A percentile compares a stretch with the other conserved stretches of the same genome.
Evolutionary conservation across 1,139 yeast species (phyloP).

Genomic region (Diutina pseudorugosa): DNA sequence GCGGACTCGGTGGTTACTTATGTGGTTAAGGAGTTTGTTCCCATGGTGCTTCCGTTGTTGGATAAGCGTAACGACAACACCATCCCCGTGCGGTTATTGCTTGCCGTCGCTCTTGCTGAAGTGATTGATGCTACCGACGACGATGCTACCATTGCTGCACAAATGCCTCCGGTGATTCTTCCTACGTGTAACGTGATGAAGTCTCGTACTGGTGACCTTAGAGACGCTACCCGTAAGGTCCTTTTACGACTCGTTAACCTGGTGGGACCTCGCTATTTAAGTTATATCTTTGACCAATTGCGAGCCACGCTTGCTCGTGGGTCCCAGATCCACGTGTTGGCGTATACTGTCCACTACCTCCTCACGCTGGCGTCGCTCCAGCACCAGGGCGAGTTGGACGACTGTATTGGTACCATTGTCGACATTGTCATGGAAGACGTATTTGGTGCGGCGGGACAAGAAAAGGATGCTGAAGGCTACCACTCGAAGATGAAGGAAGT

Average conservation of each 20-base stretch:
- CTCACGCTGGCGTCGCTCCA: conserved; percentile 34
- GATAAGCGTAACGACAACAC: background rate
- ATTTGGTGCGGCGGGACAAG: conserved; percentile 88
- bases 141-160: background rate
- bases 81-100: background rate
- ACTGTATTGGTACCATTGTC: conserved; percentile 47
- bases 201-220: conserved; percentile 73
- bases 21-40: background rate
- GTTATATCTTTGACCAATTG: conserved; percentile 67
- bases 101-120: background rate
- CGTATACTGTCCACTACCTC: conserved; percentile 73
- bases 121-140: background rate
- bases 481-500: conserved; percentile 83
- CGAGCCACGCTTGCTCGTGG: conserved; percentile 75
- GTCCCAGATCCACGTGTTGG: conserved; percentile 86
- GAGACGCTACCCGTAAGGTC: conserved; percentile 78
- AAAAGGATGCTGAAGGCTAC: conserved; percentile 91
- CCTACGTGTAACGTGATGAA: conserved; percentile 17
- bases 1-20: background rate
- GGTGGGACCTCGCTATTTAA: conserved; percentile 65
- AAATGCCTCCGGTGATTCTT: background rate
- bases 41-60: background rate
- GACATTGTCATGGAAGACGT: conserved; percentile 82
- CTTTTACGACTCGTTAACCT: conserved; percentile 51
- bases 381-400: conserved; percentile 66